Base-by-base conservation (phyloP, 2,329 filamentous ascomycete species). In the Aspergillus sp. region DNA sequence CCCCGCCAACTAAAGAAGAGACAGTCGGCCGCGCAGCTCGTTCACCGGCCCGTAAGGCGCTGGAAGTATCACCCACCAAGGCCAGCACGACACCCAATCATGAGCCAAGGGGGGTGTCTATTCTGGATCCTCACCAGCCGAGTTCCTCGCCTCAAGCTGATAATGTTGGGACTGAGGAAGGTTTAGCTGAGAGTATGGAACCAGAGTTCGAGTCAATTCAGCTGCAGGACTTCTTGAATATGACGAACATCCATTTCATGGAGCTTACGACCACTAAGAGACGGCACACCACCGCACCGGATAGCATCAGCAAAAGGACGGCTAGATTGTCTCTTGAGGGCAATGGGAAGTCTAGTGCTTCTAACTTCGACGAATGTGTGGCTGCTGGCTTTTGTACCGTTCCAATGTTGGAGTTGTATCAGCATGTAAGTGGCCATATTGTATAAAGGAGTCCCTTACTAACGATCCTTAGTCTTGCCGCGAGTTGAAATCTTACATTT, bases 181-280 rank as follows among this genome's bases (percentile, higher is more conserved):
- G 79, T 22, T 57, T 62, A 3, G 68, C 72, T 24, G 73, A 82
- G 57, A 77, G 80, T n/a, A 63, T 68, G 6, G 77, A 81, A 33
- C 65, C 78, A 30, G 76, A 81, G 46, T 72, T 78, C 5, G 82
- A 85, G n/a, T 80, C 82, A 20, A 92, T 96, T 54, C 89, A 93
- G 46, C 81, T 99, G 3, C 91, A 96, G 66, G 90, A 96, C 53
- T 99, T 99, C 75, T 79, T 99, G 45, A 91, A 96, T 61, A 87
- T 96, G 86, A 97, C 93, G 2, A 96, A 91, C 58, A 96, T 99
- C 68, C 90, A 93, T 54, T 99, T 99, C 77, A 97, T 99, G 90
- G 95, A 99, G 71, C 81, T 99, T 50, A 96, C 89, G n/a, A 96
- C 93, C 0, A 97, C 93, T 1, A 98, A 98, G 73, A 83, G 93